Evolutionary conservation across 805 yeast species (phyloP).

Genomic region (Tetrapisispora namnaoensis): DNA sequence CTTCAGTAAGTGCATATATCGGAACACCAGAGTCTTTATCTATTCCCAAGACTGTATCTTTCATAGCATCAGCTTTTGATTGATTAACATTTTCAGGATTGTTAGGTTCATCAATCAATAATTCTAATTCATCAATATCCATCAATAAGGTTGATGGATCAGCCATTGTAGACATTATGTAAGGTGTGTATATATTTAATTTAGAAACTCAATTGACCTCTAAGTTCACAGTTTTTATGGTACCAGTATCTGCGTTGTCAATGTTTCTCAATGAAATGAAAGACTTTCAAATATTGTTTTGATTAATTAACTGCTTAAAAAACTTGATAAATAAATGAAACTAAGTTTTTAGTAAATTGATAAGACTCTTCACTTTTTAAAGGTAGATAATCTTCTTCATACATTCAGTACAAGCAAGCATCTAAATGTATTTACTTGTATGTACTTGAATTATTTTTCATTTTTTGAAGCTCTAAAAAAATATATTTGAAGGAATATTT

Average conservation of each 20-base stretch:
- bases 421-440: no score
- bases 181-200: not conserved
- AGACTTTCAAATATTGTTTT: no score
- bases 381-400: not conserved
- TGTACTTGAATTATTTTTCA: not conserved
- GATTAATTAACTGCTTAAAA: no score
- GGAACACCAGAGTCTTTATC: slow-evolving; percentile 19
- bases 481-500: not conserved
- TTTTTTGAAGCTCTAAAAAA: not conserved
- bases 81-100: not conserved
- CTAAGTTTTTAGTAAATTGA: no score
- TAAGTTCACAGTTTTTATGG: no score
- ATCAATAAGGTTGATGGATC: slow-evolving; percentile 12
- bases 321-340: no score
- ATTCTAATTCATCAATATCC: slow-evolving; percentile 23
- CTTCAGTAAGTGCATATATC: slow-evolving; percentile 11
- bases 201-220: not conserved
- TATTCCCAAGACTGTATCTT: slow-evolving; percentile 13
- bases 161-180: not conserved
- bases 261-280: no score
- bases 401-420: not conserved
- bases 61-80: slow-evolving; percentile 13
- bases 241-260: no score
- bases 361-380: no score
- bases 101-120: slow-evolving; percentile 10